Conservation (phyloP, 257 asterid genomes). For the Plantago major region DNA sequence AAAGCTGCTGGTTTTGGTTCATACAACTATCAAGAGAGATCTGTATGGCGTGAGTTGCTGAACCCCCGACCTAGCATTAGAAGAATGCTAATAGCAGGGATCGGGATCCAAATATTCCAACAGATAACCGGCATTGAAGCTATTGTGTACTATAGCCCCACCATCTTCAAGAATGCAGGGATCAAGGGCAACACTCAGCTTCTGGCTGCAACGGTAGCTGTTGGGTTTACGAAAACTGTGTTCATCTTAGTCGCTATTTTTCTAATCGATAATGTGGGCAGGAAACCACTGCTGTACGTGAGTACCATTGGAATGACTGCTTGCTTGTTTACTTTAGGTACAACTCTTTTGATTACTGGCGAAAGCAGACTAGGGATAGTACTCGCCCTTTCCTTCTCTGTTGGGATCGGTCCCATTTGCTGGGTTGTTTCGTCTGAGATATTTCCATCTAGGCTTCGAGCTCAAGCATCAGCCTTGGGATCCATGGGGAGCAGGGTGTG, state of each 20-base stretch:
- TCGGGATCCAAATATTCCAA: constrained; percentile 57
- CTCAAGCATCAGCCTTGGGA: constrained; percentile 60
- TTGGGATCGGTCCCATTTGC: constrained; percentile 67
- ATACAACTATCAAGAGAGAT: constrained; percentile 32
- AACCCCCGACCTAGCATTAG: constrained; percentile 45
- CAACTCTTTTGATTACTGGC: constrained; percentile 28
- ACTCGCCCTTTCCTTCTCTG: constrained; percentile 58
- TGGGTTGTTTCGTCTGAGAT: constrained; percentile 69
- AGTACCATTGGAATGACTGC: constrained; percentile 61
- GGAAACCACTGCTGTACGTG: constrained; percentile 52
- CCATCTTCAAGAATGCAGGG: constrained; percentile 50
- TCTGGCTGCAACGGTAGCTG: constrained; percentile 54
- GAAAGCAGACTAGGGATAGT: constrained; percentile 30
- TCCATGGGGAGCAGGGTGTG: constrained; percentile 61
- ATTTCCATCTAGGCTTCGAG: constrained; percentile 53
- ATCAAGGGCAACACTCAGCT: constrained; percentile 35
- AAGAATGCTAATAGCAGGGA: constrained; percentile 58
- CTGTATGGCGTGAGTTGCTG: constrained; percentile 52
- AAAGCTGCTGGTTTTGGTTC: constrained; percentile 38
- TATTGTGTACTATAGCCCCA: constrained; percentile 56
- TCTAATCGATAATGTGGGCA: constrained; percentile 55
- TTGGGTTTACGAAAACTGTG: constrained; percentile 54
- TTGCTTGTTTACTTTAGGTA: constrained; percentile 43
- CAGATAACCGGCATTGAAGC: constrained; percentile 72
- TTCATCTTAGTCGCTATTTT: constrained; percentile 50